Percentiles rank a stretch among this genome's conserved stretches.
These are phyloP conservation scores for Ogataea chonburiensis DNA, from an alignment of 805 yeast genomes.

Conservation along the genomic window DNA sequence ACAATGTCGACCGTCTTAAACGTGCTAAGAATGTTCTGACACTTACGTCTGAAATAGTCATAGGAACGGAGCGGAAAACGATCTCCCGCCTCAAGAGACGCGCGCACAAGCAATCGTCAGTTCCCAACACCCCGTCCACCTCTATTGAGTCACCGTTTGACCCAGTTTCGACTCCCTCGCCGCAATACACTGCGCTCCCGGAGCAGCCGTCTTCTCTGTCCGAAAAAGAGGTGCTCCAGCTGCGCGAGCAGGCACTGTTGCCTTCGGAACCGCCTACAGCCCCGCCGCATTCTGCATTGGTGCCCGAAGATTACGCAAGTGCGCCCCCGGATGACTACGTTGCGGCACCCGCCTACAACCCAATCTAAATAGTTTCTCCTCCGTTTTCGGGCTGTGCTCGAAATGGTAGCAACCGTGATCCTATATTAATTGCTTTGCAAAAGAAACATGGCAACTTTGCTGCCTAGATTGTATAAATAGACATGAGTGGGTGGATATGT, in stretches of 20 bases:
- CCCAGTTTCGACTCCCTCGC: constrained; percentile 6
- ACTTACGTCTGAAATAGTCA: constrained; percentile 73
- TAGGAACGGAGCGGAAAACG: constrained; percentile 69
- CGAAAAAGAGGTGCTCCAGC: constrained; percentile 57
- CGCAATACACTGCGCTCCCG: constrained; percentile 13
- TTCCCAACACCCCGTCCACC: constrained; percentile 8
- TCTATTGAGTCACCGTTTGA: constrained; percentile 6
- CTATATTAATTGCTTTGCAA: constrained; percentile 4
- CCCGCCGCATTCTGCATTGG: constrained; percentile 1
- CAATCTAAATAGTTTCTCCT: constrained; percentile 1
- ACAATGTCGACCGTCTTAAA: constrained; percentile 79
- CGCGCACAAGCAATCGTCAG: constrained; percentile 1
- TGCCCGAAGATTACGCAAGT: constrained; percentile 11
- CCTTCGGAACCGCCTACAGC: constrained; percentile 53
- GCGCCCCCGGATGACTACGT: constrained; percentile 10
- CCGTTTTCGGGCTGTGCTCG: constrained; percentile 6
- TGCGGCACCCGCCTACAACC: background rate
- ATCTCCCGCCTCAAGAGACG: constrained; percentile 28
- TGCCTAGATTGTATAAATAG: constrained; percentile 4
- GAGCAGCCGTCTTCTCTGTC: constrained; percentile 30
- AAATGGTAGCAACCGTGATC: constrained; percentile 7
- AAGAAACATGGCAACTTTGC: constrained; percentile 13
- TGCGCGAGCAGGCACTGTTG: constrained; percentile 55
- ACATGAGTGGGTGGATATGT: too few relatives aligned
- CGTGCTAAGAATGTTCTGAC: constrained; percentile 75